A percentile compares a stretch with the other conserved stretches of the same genome.
Evolutionary conservation across 768 basidiomycete genomes (phyloP).

Genomic region (Hortiboletus flavorubellus): DNA sequence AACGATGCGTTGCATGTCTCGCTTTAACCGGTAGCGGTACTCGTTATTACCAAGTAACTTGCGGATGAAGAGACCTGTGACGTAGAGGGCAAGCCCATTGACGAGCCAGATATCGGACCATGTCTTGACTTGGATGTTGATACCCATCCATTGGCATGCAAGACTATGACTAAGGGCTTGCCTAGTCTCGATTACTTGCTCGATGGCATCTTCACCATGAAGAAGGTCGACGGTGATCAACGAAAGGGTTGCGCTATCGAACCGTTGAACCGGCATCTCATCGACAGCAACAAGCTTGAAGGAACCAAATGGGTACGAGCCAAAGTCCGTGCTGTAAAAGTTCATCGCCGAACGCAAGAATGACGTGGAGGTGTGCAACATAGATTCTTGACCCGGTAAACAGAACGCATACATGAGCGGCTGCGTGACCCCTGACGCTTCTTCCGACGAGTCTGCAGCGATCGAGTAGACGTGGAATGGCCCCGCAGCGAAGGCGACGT

Average conservation of each 20-base stretch:
- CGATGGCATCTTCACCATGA: conserved; percentile 85
- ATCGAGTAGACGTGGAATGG: conserved; percentile 83
- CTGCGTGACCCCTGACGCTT: conserved; percentile 59
- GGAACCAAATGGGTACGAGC: conserved; percentile 94
- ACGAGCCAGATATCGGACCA: conserved; percentile 98
- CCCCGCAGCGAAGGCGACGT: conserved; percentile 93
- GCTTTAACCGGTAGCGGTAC: conserved; percentile 91
- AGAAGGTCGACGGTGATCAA: conserved; percentile 78
- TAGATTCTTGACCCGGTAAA: conserved; percentile 80
- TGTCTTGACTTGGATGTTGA: conserved; percentile 91
- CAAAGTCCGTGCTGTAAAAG: conserved; percentile 88
- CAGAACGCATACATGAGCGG: conserved; percentile 89
- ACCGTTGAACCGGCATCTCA: conserved; percentile 75
- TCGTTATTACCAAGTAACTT: conserved; percentile 95
- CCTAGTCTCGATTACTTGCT: conserved; percentile 88
- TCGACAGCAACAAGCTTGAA: conserved; percentile 95
- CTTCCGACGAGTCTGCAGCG: conserved; percentile 60
- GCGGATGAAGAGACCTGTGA: conserved; percentile 82
- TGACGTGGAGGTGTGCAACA: conserved; percentile 64
- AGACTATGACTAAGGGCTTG: conserved; percentile 84
- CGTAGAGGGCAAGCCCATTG: conserved; percentile 88
- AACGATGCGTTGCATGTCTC: conserved; percentile 92
- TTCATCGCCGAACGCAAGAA: conserved; percentile 88
- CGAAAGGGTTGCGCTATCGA: conserved; percentile 82
- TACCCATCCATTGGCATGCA: conserved; percentile 94